Percentiles rank a stretch among this genome's conserved stretches.
phyloP scores from a whole-genome alignment of 2,329 filamentous ascomycete species.

The Fusarium papillatum region DNA sequence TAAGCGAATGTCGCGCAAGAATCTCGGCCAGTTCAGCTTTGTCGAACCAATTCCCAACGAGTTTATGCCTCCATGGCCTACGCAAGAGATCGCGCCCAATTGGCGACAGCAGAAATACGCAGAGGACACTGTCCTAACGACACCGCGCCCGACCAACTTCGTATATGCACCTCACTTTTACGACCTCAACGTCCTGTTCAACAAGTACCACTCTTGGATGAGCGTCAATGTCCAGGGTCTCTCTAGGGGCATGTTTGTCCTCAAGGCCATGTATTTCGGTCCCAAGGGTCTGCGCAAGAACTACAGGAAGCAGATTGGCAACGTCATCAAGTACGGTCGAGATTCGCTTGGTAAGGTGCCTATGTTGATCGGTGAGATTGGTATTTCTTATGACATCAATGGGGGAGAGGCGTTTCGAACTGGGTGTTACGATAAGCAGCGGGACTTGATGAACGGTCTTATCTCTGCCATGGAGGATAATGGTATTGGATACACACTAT shows the following conservation, averaged over 20 bases:
- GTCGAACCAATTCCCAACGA: constrained; percentile 58
- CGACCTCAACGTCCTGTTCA: constrained; percentile 57
- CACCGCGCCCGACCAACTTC: constrained; percentile 48
- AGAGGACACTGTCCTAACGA: constrained; percentile 44
- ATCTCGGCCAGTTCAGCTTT: constrained; percentile 49
- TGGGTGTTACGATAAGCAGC: constrained; percentile 54
- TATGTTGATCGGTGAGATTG: constrained; percentile 55
- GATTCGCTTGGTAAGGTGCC: constrained; percentile 51
- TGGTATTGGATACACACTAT: constrained; percentile 53
- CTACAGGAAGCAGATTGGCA: constrained; percentile 53
- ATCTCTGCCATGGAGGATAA: constrained; percentile 56
- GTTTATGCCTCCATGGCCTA: constrained; percentile 54
- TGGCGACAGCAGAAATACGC: constrained; percentile 41
- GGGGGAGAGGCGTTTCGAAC: constrained; percentile 50
- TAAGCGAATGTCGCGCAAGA: constrained; percentile 48
- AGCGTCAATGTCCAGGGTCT: constrained; percentile 57
- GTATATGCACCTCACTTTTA: constrained; percentile 59
- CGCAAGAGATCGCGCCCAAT: constrained; percentile 21
- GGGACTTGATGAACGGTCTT: constrained; percentile 55
- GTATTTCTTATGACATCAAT: constrained; percentile 58
- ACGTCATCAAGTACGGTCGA: constrained; percentile 50
- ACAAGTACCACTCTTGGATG: constrained; percentile 51
- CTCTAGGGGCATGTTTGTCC: constrained; percentile 54
- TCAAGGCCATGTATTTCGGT: constrained; percentile 57
- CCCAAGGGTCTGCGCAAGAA: constrained; percentile 52